Base-by-base conservation (phyloP, 768 basidiomycete genomes). In the Trichaptum fuscoviolaceum region DNA sequence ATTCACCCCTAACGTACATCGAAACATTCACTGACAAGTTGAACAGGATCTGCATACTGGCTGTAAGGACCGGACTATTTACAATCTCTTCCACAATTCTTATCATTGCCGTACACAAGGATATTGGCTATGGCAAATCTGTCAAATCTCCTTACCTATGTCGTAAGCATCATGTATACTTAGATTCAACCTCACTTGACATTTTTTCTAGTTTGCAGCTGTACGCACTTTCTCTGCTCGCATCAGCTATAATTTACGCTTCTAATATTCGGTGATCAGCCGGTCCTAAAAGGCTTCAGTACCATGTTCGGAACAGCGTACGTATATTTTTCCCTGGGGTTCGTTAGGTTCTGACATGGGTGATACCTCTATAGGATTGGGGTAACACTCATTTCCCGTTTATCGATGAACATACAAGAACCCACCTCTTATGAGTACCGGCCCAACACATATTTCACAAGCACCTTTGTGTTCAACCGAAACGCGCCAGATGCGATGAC, bases 111-210 rank as follows among this genome's bases (percentile, higher is more conserved):
- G 42, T 20, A 52, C 15, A 3, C 23, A 15, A 61, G 59, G 15
- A 34, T 61, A 34, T 24, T 61, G 12, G 24, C 25, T 18, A 34
- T 61, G 24, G 59, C 59, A 20, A 61, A 61, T 24, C 23, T 61
- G 15, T 61, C 59, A 18, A 61, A 61, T 61, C 24, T 61, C 30
- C 59, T 61, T 23, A 25, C 59, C 23, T 61, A 25, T 24, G 25
- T 61, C 30, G 59, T 61, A 61, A 25, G 59, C 30, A 17, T 17
- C 59, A 61, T 61, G 20, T 12, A 15, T 52, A 52, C 42, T 52
- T 52, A 12, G 5, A 3, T 20, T 12, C 42, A 6, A 20, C 42
- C 12, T 52, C 15, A 12, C 42, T 52, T 12, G 15, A 52, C 12
- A 52, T 15, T 15, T 15, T 12, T 52, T 52, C 15, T 52, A 52